Base-by-base conservation (phyloP, 345 rosid genomes). In the Cardamine chenopodiifolia region DNA sequence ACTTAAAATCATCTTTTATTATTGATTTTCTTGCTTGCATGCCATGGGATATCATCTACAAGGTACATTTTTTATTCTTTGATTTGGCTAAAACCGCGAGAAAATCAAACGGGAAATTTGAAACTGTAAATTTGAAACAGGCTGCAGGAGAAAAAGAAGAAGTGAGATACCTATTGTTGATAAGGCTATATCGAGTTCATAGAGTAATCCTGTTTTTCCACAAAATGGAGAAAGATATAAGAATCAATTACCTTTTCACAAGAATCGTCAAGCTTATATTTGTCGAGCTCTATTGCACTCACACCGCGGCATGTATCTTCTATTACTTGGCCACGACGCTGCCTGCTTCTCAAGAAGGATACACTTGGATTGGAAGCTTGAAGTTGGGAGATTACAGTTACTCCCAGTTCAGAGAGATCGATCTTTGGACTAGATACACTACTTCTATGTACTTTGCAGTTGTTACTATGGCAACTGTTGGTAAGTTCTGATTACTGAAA, bases 391-490 rank as follows among this genome's bases (percentile, higher is more conserved):
- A 88, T 54, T 88, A 80, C 48, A 81, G 76, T 48, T 93, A 85
- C 53, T 45, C 87, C 4, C 3, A 84, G 48, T 93, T 93, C 79
- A 81, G 97, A 74, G 88, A 88, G 0, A 87, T 93, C 14, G 90
- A 88, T 82, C 81, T 93, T 11, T 84, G 93, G 91, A 93, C 77
- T 72, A 81, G 92, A 1, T 93, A 93, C 70, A 19, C 81, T 19
- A 85, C 95, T 8, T 90, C 98, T 8, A 85, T 90, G 32, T 90
- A 93, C 70, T 90, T 93, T 25, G 92, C 98, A 0, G 81, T 93
- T 70, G 94, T 89, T 48, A 93, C 97, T 48, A 90, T 93, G 98
- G 97, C 88, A 15, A 90, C 98, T 26, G 96, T 93, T 9, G 98
- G 98, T 86, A 83, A 79, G 75, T 47, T 12, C 19, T 45, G 8